phyloP scores from a whole-genome alignment of 176 grass and related monocot species.

The Alopecurus myosuroides region DNA sequence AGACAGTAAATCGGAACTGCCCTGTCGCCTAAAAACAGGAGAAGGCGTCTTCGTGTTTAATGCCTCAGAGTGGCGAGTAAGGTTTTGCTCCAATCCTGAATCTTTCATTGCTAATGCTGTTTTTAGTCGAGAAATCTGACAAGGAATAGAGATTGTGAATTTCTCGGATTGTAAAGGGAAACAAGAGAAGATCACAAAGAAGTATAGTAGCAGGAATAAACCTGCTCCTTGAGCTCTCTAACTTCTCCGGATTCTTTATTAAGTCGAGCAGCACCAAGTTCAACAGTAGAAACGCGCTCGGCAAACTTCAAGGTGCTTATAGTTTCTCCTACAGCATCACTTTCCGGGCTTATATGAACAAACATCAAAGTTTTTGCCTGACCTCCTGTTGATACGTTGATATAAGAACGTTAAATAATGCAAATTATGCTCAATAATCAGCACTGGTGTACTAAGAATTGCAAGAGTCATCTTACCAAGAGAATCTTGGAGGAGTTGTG shows the following conservation, averaged over 20 bases:
- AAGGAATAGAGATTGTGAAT: conserved; percentile 17
- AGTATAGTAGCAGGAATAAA: conserved; percentile 30
- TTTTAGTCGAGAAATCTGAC: conserved; percentile 78
- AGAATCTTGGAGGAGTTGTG: conserved; percentile 98
- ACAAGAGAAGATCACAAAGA: conserved; percentile 15
- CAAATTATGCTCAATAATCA: neutral
- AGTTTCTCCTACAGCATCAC: conserved; percentile 85
- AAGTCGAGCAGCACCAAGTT: conserved; percentile 89
- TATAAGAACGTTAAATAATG: conserved; percentile 1
- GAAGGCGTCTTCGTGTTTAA: conserved; percentile 53
- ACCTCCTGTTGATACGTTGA: conserved; percentile 50
- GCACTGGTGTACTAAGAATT: neutral
- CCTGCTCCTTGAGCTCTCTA: conserved; percentile 90
- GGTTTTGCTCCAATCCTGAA: conserved; percentile 54
- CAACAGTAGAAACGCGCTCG: conserved; percentile 94
- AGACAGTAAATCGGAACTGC: conserved; percentile 57
- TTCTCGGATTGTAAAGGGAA: conserved; percentile 22
- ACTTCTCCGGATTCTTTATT: conserved; percentile 96
- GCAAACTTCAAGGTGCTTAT: conserved; percentile 99
- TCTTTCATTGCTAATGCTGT: conserved; percentile 77
- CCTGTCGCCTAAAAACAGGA: conserved; percentile 42
- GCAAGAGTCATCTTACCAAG: conserved; percentile 62
- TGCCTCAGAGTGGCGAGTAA: conserved; percentile 39
- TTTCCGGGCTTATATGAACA: conserved; percentile 97
- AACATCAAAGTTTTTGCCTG: conserved; percentile 99